Base-by-base conservation (phyloP, 768 basidiomycete genomes). In the Clitopilus hobsonii region DNA sequence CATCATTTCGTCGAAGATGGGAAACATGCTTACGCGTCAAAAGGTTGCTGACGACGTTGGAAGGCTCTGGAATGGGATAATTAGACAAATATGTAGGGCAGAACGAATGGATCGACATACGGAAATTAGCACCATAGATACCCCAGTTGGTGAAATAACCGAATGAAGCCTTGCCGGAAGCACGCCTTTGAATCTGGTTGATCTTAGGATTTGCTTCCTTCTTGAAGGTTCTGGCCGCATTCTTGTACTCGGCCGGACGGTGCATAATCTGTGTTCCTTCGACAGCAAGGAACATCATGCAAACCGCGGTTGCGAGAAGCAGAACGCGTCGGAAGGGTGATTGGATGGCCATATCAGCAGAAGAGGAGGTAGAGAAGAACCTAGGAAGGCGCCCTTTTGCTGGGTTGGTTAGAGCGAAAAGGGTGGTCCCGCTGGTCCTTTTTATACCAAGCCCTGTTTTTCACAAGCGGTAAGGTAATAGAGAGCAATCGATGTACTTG, bases 81-180 rank as follows among this genome's bases (percentile, higher is more conserved):
- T n/a, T 36, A 25, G 38, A 38, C 60, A 51, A 32, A 61, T 22
- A 32, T 51, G n/a, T 25, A 53, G 14, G 23, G 38, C n/a, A 57
- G n/a, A 14, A 20, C n/a, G n/a, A 53, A 50, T 26, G 8, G 24
- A n/a, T 24, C 29, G 10, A 56, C 78, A 58, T 54, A 84, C 84
- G 83, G 69, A 85, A 86, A 61, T 85, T 81, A 50, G 82, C 77
- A 11, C 73, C 80, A 61, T 85, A 86, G 52, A 85, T 84, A 10
- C 81, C 83, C 83, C 82, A 84, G 66, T 83, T 83, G 0, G 81
- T 80, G 64, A 82, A 84, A 64, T 84, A 84, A 1, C 74, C 82
- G 54, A 76, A 71, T 18, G 69, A 72, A 23, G 71, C 71, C 47
- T 77, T 77, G 38, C 63, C 67, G 18, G 63, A 62, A 8, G 70